phyloP scores from a whole-genome alignment of 371 early-diverging fungal genomes.

The Capillidium rhysosporum region DNA sequence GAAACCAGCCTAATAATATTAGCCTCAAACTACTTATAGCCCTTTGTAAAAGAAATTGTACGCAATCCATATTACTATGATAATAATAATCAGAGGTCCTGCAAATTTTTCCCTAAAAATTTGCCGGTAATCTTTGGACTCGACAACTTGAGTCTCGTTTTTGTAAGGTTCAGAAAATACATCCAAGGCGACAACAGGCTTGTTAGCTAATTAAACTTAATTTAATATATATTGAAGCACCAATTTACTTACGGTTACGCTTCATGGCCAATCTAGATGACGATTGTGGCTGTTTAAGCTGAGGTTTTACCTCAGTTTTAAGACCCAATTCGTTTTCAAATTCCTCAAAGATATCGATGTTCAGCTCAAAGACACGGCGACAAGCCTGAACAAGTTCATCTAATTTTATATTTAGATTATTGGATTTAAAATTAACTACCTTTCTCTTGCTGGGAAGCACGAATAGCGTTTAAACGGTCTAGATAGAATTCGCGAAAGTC shows the following conservation, averaged over 20 bases:
- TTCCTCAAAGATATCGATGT: conserved; percentile 18
- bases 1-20: too few relatives aligned
- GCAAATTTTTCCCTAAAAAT: too few relatives aligned
- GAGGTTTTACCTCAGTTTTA: background rate
- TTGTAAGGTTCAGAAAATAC: too few relatives aligned
- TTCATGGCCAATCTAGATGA: background rate
- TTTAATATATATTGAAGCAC: too few relatives aligned
- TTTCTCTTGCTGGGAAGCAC: conserved; percentile 7
- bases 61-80: too few relatives aligned
- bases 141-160: too few relatives aligned
- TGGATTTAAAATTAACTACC: background rate
- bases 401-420: background rate
- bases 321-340: background rate
- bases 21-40: too few relatives aligned
- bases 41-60: too few relatives aligned
- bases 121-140: too few relatives aligned
- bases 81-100: too few relatives aligned
- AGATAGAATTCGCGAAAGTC: conserved; percentile 25
- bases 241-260: background rate
- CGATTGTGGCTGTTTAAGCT: background rate
- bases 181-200: too few relatives aligned
- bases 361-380: conserved; percentile 20
- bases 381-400: conserved; percentile 21
- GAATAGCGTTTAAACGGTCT: conserved; percentile 15
- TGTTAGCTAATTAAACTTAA: too few relatives aligned